Conservation (phyloP, 805 yeast species). For the Saturnispora ahearnii region DNA sequence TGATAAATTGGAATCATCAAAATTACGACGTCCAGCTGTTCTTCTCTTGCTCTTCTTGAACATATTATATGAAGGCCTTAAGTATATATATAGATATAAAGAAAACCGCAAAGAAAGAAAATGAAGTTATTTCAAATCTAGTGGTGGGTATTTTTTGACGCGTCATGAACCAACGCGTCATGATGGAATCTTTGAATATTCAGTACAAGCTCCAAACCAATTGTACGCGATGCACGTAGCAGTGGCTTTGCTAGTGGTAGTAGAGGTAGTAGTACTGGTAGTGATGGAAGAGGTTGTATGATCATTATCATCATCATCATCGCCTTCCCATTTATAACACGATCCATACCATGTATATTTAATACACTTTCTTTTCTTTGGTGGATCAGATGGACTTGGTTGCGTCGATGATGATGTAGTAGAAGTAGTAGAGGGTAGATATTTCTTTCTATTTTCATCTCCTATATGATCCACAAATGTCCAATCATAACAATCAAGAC, state of each 20-base stretch:
- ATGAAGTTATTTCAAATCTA: neutral
- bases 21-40: constrained; percentile 64
- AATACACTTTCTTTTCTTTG: constrained; percentile 38
- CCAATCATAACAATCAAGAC: constrained; percentile 91
- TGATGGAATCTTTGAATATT: constrained; percentile 1
- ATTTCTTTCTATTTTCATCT: constrained; percentile 21
- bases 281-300: neutral
- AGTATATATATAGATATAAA: neutral
- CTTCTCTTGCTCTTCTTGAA: constrained; percentile 68
- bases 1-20: constrained; percentile 29
- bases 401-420: constrained; percentile 4
- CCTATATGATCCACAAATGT: constrained; percentile 48
- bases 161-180: constrained; percentile 3
- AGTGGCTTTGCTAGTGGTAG: neutral
- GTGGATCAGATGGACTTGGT: constrained; percentile 16
- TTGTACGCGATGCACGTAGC: constrained; percentile 13
- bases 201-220: constrained; percentile 13
- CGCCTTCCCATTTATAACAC: constrained; percentile 30
- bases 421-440: constrained; percentile 19
- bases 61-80: constrained; percentile 32
- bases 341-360: constrained; percentile 59
- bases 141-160: neutral
- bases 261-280: neutral
- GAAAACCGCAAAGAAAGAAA: neutral
- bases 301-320: constrained; percentile 14